These are phyloP conservation scores for Verruconis gallopava DNA, from an alignment of 2,329 filamentous ascomycete genomes.

Conservation along the genomic window DNA sequence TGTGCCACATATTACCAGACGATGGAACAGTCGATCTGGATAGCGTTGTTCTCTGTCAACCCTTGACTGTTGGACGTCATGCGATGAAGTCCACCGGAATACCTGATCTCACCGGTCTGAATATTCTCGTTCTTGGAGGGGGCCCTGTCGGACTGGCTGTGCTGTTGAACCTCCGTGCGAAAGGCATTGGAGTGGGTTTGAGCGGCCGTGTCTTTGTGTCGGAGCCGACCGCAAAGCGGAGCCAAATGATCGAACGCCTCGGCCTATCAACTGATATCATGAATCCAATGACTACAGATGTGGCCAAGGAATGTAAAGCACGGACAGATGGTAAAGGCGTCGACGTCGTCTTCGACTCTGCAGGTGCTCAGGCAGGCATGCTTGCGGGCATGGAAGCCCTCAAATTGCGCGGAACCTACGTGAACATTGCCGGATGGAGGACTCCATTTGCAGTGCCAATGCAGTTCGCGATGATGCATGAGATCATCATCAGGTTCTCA, in stretches of 20 bases:
- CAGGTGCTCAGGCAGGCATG: slow-evolving; percentile 20
- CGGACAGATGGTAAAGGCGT: slow-evolving; percentile 20
- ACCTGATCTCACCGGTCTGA: slow-evolving; percentile 11
- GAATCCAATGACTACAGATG: slow-evolving; percentile 17
- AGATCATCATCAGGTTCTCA: slow-evolving; percentile 20
- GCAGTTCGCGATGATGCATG: slow-evolving; percentile 17
- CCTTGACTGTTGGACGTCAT: slow-evolving; percentile 21
- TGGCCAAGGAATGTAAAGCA: slow-evolving; percentile 19
- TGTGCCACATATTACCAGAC: slow-evolving; percentile 17
- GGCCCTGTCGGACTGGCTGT: slow-evolving; percentile 20
- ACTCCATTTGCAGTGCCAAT: slow-evolving; percentile 21
- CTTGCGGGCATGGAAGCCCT: slow-evolving; percentile 21
- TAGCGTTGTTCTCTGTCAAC: slow-evolving; percentile 19
- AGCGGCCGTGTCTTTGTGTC: slow-evolving; percentile 18
- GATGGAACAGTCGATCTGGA: slow-evolving; percentile 12
- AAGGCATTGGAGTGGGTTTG: slow-evolving; percentile 19
- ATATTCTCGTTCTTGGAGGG: slow-evolving; percentile 18
- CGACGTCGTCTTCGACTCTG: slow-evolving; percentile 24
- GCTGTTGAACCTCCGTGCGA: slow-evolving; percentile 12
- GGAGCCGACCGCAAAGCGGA: slow-evolving; percentile 16
- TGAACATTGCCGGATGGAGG: slow-evolving; percentile 24
- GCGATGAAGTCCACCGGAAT: slow-evolving; percentile 13
- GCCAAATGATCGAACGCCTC: slow-evolving; percentile 6
- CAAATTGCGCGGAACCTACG: slow-evolving; percentile 18
- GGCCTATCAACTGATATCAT: slow-evolving; percentile 14